phyloP scores from a whole-genome alignment of 208 protist genomes.

The Trypanosoma boissoni region DNA sequence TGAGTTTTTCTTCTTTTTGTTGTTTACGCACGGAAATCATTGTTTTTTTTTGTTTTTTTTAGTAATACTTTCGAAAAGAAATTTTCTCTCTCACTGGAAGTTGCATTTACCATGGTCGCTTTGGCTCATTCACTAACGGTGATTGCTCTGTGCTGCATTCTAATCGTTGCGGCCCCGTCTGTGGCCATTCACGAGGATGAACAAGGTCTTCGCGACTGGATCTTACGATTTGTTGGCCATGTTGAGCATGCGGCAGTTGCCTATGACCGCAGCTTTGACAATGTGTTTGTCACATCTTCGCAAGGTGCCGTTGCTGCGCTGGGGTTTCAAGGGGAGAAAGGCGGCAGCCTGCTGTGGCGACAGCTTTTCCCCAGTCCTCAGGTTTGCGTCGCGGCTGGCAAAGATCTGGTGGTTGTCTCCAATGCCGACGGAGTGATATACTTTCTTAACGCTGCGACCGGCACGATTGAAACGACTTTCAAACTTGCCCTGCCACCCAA shows the following conservation, averaged over 20 bases:
- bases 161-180: slow-evolving; percentile 18
- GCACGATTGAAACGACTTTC: slow-evolving; percentile 57
- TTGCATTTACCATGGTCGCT: too few relatives aligned
- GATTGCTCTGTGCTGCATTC: too few relatives aligned
- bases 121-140: too few relatives aligned
- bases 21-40: too few relatives aligned
- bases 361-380: slow-evolving; percentile 42
- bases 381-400: slow-evolving; percentile 45
- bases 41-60: slow-evolving; percentile 2
- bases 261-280: slow-evolving; percentile 22
- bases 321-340: slow-evolving; percentile 23
- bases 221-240: slow-evolving; percentile 68
- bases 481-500: slow-evolving; percentile 26
- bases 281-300: slow-evolving; percentile 51
- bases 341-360: slow-evolving; percentile 56
- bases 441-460: slow-evolving; percentile 46
- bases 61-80: not conserved
- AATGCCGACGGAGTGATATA: slow-evolving; percentile 38
- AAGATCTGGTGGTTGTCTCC: slow-evolving; percentile 38
- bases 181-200: slow-evolving; percentile 86
- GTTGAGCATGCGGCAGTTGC: slow-evolving; percentile 59
- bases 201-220: slow-evolving; percentile 79
- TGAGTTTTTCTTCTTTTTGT: slow-evolving; percentile 8
- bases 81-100: too few relatives aligned
- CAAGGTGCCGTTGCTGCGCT: slow-evolving; percentile 74